Percentiles rank a stretch among this genome's conserved stretches.
Evolutionary conservation across 305 asterid genomes (phyloP).

Genomic region (Euphrasia arctica): DNA sequence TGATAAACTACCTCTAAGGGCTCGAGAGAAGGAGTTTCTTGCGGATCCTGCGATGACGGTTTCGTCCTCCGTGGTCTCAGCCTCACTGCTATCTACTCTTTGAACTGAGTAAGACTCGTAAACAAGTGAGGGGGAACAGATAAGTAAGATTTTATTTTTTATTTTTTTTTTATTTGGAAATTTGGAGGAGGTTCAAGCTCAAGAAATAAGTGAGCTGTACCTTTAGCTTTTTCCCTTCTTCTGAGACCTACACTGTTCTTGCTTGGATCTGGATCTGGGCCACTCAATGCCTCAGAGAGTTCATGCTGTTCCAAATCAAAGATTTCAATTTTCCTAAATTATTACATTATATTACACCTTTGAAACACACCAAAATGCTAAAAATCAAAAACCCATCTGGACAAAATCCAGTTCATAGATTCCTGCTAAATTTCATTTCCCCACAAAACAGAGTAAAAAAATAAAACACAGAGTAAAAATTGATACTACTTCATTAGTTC

Average conservation of each 20-base stretch:
- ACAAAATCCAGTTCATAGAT: conserved; percentile 17
- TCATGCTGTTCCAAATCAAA: conserved; percentile 82
- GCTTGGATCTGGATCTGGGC: conserved; percentile 85
- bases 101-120: conserved; percentile 37
- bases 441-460: neutral
- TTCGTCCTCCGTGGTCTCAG: conserved; percentile 81
- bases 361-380: no score
- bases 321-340: conserved; percentile 40
- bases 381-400: conserved; percentile 2
- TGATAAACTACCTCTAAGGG: conserved; percentile 62
- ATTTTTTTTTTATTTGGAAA: no score
- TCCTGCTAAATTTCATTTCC: neutral
- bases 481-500: neutral
- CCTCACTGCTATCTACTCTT: conserved; percentile 59
- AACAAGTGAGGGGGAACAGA: neutral
- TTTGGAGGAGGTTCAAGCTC: no score
- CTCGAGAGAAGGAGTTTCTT: conserved; percentile 88
- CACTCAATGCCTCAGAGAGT: conserved; percentile 54
- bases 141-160: no score
- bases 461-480: no score
- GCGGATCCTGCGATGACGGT: conserved; percentile 62
- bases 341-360: neutral
- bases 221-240: conserved; percentile 71
- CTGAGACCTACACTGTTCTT: conserved; percentile 48
- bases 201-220: conserved; percentile 35